These are phyloP conservation scores for Saussurea involucrata DNA, from an alignment of 129 eudicot genomes.

Conservation along the genomic window DNA sequence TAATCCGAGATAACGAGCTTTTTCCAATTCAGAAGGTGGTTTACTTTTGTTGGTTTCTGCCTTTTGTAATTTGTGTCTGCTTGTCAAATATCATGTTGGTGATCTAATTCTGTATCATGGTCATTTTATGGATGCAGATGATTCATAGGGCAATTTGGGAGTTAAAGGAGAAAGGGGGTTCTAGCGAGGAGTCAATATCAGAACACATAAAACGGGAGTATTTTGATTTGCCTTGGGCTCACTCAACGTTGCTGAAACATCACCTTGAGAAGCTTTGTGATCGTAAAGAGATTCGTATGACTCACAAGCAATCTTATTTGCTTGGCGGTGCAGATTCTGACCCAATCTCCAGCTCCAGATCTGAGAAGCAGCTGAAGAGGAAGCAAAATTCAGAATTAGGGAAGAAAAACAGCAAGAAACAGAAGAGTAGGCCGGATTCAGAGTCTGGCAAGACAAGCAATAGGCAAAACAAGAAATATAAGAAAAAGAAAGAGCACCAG, in stretches of 20 bases:
- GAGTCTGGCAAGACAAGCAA: neutral
- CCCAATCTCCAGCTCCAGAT: neutral
- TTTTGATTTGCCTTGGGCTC: slow-evolving; percentile 74
- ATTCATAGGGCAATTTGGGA: slow-evolving; percentile 59
- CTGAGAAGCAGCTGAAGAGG: slow-evolving; percentile 18
- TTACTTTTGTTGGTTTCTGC: neutral
- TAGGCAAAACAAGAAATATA: neutral
- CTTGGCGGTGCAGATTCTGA: slow-evolving; percentile 32
- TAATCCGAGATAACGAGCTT: neutral
- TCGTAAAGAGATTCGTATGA: slow-evolving; percentile 36
- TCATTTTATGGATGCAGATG: slow-evolving; percentile 49
- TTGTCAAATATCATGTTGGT: neutral
- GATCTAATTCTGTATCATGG: neutral
- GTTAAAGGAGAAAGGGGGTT: slow-evolving; percentile 65
- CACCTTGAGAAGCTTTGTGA: slow-evolving; percentile 66
- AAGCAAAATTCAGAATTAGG: slow-evolving; percentile 12
- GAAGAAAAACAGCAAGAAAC: slow-evolving; percentile 18
- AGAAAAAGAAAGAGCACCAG: slow-evolving; percentile 7
- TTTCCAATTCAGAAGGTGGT: neutral
- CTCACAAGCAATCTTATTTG: slow-evolving; percentile 30
- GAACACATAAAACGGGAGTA: slow-evolving; percentile 44
- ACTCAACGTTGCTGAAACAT: slow-evolving; percentile 50
- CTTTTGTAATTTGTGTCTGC: neutral
- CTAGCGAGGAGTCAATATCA: slow-evolving; percentile 71
- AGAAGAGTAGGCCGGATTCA: neutral